Conservation (phyloP, 148 eudicot genomes). For the Nyssa sinensis region DNA sequence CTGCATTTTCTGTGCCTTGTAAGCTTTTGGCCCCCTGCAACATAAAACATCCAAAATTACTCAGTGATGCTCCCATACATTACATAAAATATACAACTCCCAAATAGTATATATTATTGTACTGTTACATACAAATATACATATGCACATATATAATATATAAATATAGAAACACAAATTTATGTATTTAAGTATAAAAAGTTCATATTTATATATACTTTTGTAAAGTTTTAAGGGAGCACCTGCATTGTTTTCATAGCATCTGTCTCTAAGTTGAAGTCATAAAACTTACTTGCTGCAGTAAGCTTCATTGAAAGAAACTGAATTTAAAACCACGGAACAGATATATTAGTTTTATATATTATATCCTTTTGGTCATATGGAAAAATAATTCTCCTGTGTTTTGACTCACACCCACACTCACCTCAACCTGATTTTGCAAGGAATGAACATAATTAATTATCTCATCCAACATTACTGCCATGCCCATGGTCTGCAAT, state of each 20-base stretch:
- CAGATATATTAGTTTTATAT: not conserved
- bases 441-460: slow-evolving; percentile 88
- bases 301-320: slow-evolving; percentile 81
- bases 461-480: slow-evolving; percentile 86
- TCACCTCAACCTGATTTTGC: slow-evolving; percentile 86
- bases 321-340: slow-evolving; percentile 30
- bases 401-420: slow-evolving; percentile 56
- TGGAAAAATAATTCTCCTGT: not conserved
- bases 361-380: not conserved
- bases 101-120: too few species aligned
- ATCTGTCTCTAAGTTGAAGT: slow-evolving; percentile 51
- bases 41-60: slow-evolving; percentile 12
- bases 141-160: too few species aligned
- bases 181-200: too few species aligned
- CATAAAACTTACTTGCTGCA: slow-evolving; percentile 58
- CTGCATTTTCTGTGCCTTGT: slow-evolving; percentile 50
- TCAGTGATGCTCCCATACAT: not conserved
- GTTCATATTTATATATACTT: not conserved
- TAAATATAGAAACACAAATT: too few species aligned
- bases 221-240: not conserved
- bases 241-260: slow-evolving; percentile 46
- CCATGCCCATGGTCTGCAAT: slow-evolving; percentile 85
- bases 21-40: slow-evolving; percentile 52
- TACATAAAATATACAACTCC: too few species aligned
- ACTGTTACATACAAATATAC: not conserved